Evolutionary conservation across 1,139 yeast species (phyloP), one percentile per base, ranked within the genome.

Genomic region (Pichia sp.): DNA sequence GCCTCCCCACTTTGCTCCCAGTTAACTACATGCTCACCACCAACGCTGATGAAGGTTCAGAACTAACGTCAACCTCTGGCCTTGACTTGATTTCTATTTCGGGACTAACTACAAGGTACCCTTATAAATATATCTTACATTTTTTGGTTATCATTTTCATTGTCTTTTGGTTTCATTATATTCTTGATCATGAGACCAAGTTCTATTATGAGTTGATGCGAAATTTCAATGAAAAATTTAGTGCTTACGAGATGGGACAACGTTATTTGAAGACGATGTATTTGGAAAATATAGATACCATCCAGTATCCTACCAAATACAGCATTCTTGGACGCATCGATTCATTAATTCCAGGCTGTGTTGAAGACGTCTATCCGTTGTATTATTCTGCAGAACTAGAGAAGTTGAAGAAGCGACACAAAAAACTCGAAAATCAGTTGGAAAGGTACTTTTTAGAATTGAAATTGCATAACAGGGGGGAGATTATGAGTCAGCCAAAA

Each of bases 71-170:
- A 11, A 21, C 11, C 22, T 32, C 33, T 0, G 83, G 85, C 0
- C 55, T 80, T 36, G 86, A 80, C 47, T 63, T 58, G 35, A 58
- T 78, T 12, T 78, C 84, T 30, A 64, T 78, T 50, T 74, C 85
- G 3, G 78, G 78, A 47, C 69, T 80, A 11, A 66, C 80, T 0
- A 62, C 65, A 4, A 42, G 63, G 3, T 69, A 71, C 27, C 68
- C 72, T 0, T 46, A 55, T 8, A 53, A 69, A 23, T 58, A 77
- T 39, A 64, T 72, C 39, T 64, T 69, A 19, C 87, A 80, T 56
- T 70, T 79, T 37, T 48, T 71, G 1, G 61, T 77, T 63, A 62
- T 77, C 3, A 36, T 77, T 1, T 46, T 74, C 7, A 69, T 77
- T 0, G 63, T 79, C 3, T 52, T 60, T 0, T 59, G 72, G 56